These are phyloP conservation scores for Paecilomyces fulvus DNA, from an alignment of 2,329 filamentous ascomycete genomes.

Conservation along the genomic window DNA sequence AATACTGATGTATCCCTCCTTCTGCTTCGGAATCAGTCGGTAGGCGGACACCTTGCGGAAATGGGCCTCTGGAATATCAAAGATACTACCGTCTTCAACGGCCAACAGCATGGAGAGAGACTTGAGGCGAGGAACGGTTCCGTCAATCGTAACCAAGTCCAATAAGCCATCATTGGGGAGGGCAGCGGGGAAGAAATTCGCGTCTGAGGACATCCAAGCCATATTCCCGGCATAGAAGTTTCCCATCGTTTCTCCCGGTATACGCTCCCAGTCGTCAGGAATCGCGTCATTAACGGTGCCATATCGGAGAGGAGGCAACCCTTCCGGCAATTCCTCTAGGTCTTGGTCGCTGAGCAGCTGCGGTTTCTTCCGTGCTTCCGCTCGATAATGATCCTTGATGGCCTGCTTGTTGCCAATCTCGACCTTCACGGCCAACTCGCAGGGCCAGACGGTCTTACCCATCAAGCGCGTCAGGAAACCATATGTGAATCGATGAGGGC, in stretches of 20 bases:
- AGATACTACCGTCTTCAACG: conserved; percentile 66
- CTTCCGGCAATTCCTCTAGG: conserved; percentile 38
- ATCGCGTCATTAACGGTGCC: conserved; percentile 72
- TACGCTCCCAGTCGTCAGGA: conserved; percentile 66
- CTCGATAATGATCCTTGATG: conserved; percentile 65
- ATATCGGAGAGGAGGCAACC: conserved; percentile 65
- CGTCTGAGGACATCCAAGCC: conserved; percentile 79
- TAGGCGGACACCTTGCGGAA: conserved; percentile 86
- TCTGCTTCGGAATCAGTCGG: conserved; percentile 66
- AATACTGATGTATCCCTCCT: conserved; percentile 80
- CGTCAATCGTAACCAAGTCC: conserved; percentile 74
- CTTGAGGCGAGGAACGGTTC: conserved; percentile 59
- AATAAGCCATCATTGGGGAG: conserved; percentile 76
- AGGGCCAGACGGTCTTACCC: conserved; percentile 72
- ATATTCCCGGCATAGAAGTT: conserved; percentile 96
- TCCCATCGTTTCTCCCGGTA: conserved; percentile 68
- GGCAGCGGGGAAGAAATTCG: conserved; percentile 74
- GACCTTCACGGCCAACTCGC: conserved; percentile 77
- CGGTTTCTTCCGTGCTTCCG: conserved; percentile 31
- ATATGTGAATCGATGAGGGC: conserved; percentile 71
- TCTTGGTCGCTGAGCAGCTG: conserved; percentile 16
- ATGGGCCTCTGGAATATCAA: conserved; percentile 66
- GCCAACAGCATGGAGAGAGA: conserved; percentile 62
- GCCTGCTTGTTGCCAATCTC: conserved; percentile 66
- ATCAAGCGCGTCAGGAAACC: conserved; percentile 73